phyloP scores from a whole-genome alignment of 192 early-diverging fungal genomes.

The Rhizophagus clarus region DNA sequence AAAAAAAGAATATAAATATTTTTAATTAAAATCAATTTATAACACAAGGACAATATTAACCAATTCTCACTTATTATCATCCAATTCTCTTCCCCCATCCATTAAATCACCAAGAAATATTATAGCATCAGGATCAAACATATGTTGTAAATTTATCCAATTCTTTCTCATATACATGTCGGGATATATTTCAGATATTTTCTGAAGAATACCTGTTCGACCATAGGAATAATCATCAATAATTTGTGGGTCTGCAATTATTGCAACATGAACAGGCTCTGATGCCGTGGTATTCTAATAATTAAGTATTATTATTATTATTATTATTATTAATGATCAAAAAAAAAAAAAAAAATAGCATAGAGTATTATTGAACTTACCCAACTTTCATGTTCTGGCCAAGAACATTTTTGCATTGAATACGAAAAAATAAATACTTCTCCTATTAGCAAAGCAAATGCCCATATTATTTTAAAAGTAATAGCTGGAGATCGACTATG shows the following conservation, averaged over 20 bases:
- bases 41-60: slow-evolving; percentile 21
- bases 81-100: slow-evolving; percentile 71
- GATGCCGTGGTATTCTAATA: slow-evolving; percentile 16
- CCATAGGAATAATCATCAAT: slow-evolving; percentile 89
- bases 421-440: slow-evolving; percentile 26
- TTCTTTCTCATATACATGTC: slow-evolving; percentile 86
- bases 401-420: slow-evolving; percentile 22
- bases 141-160: slow-evolving; percentile 61
- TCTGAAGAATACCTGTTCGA: slow-evolving; percentile 62
- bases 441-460: slow-evolving; percentile 15
- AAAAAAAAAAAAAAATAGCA: neutral
- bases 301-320: too few relatives aligned
- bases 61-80: slow-evolving; percentile 39
- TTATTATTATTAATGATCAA: too few relatives aligned
- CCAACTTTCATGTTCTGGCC: slow-evolving; percentile 24
- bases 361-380: neutral
- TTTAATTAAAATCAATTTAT: slow-evolving; percentile 22
- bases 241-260: slow-evolving; percentile 93
- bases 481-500: slow-evolving; percentile 2
- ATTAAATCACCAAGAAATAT: slow-evolving; percentile 88
- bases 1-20: neutral
- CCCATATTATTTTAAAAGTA: slow-evolving; percentile 25
- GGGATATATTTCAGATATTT: slow-evolving; percentile 74
- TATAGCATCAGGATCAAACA: slow-evolving; percentile 62
- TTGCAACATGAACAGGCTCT: slow-evolving; percentile 44